Evolutionary conservation across 2,329 filamentous ascomycete species (phyloP).

Genomic region (Atkinsonella texensis): DNA sequence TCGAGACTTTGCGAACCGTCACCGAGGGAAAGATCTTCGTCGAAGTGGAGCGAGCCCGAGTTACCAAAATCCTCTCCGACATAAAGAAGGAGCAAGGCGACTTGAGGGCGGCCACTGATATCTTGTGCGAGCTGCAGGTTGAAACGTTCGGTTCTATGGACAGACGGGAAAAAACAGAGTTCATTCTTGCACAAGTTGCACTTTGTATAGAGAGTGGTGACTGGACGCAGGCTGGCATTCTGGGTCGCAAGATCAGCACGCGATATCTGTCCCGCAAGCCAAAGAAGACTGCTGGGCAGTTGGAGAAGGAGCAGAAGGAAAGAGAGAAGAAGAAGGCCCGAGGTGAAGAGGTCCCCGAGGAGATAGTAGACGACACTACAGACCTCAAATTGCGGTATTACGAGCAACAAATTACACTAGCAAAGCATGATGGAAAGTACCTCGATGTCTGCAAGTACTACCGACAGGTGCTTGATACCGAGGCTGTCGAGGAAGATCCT

Average conservation of each 20-base stretch:
- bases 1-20: slow-evolving; percentile 89
- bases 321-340: slow-evolving; percentile 74
- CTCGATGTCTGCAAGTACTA: slow-evolving; percentile 98
- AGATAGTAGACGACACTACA: slow-evolving; percentile 78
- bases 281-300: slow-evolving; percentile 78
- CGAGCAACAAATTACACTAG: slow-evolving; percentile 89
- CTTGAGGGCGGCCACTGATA: slow-evolving; percentile 77
- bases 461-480: slow-evolving; percentile 89
- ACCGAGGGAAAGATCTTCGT: slow-evolving; percentile 99
- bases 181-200: slow-evolving; percentile 88
- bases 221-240: slow-evolving; percentile 89
- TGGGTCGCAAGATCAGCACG: slow-evolving; percentile 95
- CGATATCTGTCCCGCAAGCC: slow-evolving; percentile 81
- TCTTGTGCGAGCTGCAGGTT: slow-evolving; percentile 92
- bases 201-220: slow-evolving; percentile 93
- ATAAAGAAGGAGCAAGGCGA: slow-evolving; percentile 97
- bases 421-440: slow-evolving; percentile 96
- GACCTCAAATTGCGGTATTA: slow-evolving; percentile 94
- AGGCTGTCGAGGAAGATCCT: slow-evolving; percentile 84
- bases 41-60: slow-evolving; percentile 90
- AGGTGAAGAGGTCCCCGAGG: slow-evolving; percentile 66
- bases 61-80: slow-evolving; percentile 88
- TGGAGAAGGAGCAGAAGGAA: slow-evolving; percentile 84
- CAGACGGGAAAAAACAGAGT: slow-evolving; percentile 93
- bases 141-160: slow-evolving; percentile 99